Percentiles rank a stretch among this genome's conserved stretches.
Conservation (phyloP, 169 alveolate genomes). For the Cryptosporidium canis region DNA sequence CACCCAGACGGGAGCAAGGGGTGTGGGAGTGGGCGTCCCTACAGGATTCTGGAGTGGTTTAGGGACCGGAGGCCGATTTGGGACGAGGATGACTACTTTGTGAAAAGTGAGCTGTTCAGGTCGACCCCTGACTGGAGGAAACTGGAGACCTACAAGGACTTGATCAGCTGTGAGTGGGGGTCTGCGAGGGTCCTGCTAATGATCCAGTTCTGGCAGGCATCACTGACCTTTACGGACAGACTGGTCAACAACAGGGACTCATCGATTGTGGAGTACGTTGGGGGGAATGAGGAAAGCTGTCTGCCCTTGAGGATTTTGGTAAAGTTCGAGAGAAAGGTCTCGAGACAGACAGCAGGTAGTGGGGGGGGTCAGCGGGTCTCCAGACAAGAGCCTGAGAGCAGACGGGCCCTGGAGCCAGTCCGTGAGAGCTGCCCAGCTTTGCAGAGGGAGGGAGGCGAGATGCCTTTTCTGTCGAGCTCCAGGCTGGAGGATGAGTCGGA, state of each 20-base stretch:
- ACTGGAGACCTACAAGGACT: background rate
- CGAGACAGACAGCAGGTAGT: background rate
- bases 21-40: background rate
- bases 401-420: no score
- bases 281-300: conserved; percentile 59
- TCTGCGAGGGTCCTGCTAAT: conserved; percentile 48
- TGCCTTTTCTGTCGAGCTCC: no score
- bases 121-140: conserved; percentile 67
- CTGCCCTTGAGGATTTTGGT: conserved; percentile 48
- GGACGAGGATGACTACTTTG: conserved; percentile 12
- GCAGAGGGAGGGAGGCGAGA: no score
- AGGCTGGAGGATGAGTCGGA: background rate
- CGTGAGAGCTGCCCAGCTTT: background rate
- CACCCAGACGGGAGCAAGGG: background rate
- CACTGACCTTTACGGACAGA: conserved; percentile 45
- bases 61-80: conserved; percentile 34
- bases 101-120: conserved; percentile 14
- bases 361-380: background rate
- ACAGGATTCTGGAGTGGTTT: conserved; percentile 15
- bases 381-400: background rate
- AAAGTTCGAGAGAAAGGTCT: conserved; percentile 34
- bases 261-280: conserved; percentile 54
- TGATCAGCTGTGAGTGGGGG: conserved; percentile 57
- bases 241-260: conserved; percentile 16
- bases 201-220: conserved; percentile 56